phyloP scores from a whole-genome alignment of 2,329 filamentous ascomycete species.

The Cordyceps cateniannulata region DNA sequence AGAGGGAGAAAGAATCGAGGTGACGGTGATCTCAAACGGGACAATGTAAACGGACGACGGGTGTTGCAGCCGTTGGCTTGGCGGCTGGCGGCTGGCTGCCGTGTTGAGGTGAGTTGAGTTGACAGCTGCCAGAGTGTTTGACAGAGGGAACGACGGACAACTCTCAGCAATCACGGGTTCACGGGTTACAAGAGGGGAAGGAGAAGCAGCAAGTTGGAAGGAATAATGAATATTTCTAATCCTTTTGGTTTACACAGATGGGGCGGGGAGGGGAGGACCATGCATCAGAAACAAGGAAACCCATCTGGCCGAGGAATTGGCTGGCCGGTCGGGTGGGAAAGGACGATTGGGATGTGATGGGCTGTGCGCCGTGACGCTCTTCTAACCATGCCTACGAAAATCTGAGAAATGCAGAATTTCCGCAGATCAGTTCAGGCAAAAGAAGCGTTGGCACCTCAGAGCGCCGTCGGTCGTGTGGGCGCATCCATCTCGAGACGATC shows the following conservation, averaged over 20 bases:
- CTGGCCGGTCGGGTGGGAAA: too few species aligned
- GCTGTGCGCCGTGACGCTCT: too few species aligned
- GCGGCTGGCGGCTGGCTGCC: not conserved
- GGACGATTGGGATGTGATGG: too few species aligned
- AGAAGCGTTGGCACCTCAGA: not conserved
- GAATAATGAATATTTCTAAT: not conserved
- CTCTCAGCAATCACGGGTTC: not conserved
- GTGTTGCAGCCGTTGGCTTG: not conserved
- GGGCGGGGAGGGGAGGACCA: too few species aligned
- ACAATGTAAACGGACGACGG: slow-evolving; percentile 10
- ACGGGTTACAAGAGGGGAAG: not conserved
- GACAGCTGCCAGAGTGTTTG: slow-evolving; percentile 5
- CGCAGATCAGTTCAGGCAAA: not conserved
- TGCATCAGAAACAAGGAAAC: too few species aligned
- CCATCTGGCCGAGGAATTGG: too few species aligned
- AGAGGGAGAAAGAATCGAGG: slow-evolving; percentile 10
- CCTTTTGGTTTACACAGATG: too few species aligned
- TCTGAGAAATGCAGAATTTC: not conserved
- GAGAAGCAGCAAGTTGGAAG: not conserved
- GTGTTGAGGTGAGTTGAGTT: not conserved
- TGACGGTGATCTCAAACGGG: slow-evolving; percentile 1
- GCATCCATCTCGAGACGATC: not conserved
- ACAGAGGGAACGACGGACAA: not conserved
- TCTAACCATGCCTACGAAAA: too few species aligned
- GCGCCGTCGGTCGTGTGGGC: not conserved